Base-by-base conservation (phyloP, 2,329 filamentous ascomycete species). In the Gliomastix tumulicola region DNA sequence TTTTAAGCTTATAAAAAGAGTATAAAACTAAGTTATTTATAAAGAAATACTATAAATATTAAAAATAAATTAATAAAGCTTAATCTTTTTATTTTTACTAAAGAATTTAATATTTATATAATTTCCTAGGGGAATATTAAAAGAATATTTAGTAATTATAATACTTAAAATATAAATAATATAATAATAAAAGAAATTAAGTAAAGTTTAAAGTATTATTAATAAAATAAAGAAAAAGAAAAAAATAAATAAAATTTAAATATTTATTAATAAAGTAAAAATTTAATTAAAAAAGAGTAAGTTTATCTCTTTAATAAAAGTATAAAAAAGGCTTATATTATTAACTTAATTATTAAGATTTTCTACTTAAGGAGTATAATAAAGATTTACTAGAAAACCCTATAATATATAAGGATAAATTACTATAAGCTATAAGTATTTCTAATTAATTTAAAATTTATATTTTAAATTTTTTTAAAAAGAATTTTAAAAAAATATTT, bases 21-120 rank as follows among this genome's bases (percentile, higher is more conserved):
- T 6, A 30, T 17, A 36, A 13, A 16, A 33, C 10, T 22, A 38
- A 17, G 19, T 11, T 25, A 32, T 16, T 31, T 21, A n/a, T 22
- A n/a, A 9, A 18, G 16, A 10, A 33, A 30, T 36, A 33, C 15
- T 20, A 33, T 30, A 32, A 38, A 21, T 36, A 36, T 39, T 35
- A 27, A 30, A 32, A 21, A 36, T 27, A 37, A 30, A 12, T 30
- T 34, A 35, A 8, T 36, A 36, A 35, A 39, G 16, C 20, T 16
- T 38, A 31, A 23, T 37, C 19, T 34, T 34, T 28, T 18, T 34
- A 19, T 28, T 32, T 23, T 18, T 39, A 35, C n/a, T n/a, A n/a
- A n/a, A n/a, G n/a, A n/a, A n/a, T n/a, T n/a, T n/a, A n/a, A n/a
- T n/a, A n/a, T n/a, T 25, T 27, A 30, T 20, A 18, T 18, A 20